Base-by-base conservation (phyloP, 2,329 filamentous ascomycete species). In the Xylaria sp. region DNA sequence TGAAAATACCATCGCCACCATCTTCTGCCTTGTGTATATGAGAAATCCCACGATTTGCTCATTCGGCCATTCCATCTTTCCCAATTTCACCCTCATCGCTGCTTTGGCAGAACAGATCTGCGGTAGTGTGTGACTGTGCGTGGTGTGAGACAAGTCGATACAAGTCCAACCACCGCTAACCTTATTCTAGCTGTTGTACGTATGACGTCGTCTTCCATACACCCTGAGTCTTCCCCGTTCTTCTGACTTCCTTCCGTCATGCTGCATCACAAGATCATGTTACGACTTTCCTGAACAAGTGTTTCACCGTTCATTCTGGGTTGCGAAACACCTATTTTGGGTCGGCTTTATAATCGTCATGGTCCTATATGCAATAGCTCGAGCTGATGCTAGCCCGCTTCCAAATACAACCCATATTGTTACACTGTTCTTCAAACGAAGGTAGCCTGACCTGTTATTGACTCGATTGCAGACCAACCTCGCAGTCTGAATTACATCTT, bases 191-290 rank as follows among this genome's bases (percentile, higher is more conserved):
- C 53, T 53, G 52, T 62, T 60, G 71, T 73, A 75, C 67, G 73
- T 75, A 75, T 75, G 74, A 75, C 73, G 74, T 74, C 72, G 65
- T 50, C 56, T 65, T 34, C 46, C 57, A 20, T 34, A 48, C 28
- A 23, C 41, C 32, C 45, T 30, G 12, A 53, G 36, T 70, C 66
- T 68, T 56, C 50, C 65, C 41, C 57, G 41, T 62, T 66, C 71
- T 67, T 59, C 67, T 65, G 36, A 60, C 65, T 69, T 60, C 68
- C 34, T 67, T 56, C 46, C 46, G 15, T 56, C 34, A 46, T 50
- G 55, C 63, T 15, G 50, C 39, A 60, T 52, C 52, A 4, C 8
- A 36, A 39, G 34, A 46, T 48, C 13, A 41, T 20, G 45, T 63
- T 60, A 46, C 60, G 60, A 41, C 52, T 43, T 64, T 39, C 23